A percentile compares a stretch with the other conserved stretches of the same genome.
These are phyloP conservation scores for Polychytrium aggregatum DNA, from an alignment of 192 early-diverging fungal genomes.

Conservation along the genomic window DNA sequence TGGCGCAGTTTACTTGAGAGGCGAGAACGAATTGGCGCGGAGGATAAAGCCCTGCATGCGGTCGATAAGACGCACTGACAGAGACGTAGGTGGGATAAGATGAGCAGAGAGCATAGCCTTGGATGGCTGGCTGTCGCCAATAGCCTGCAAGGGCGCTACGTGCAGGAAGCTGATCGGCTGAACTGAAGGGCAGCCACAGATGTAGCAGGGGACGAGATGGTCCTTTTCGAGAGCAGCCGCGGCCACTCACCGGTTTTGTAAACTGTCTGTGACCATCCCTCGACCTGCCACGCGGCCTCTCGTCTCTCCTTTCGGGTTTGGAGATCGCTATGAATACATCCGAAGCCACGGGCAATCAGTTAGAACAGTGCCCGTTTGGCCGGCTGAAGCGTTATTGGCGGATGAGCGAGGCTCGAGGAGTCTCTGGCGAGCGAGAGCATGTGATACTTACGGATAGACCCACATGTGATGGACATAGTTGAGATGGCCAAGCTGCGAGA, in stretches of 20 bases:
- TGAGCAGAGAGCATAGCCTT: no score
- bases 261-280: constrained; percentile 89
- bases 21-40: constrained; percentile 63
- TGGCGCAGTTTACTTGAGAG: constrained; percentile 64
- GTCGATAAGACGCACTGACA: constrained; percentile 62
- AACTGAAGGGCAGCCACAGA: no score
- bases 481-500: constrained; percentile 77
- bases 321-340: constrained; percentile 44
- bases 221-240: neutral
- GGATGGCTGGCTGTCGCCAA: no score
- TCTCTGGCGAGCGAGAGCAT: neutral
- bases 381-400: neutral
- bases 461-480: constrained; percentile 90
- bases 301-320: constrained; percentile 80
- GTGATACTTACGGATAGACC: constrained; percentile 62
- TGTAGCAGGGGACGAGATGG: no score
- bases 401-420: neutral
- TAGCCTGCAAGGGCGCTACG: no score
- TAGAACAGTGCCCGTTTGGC: neutral
- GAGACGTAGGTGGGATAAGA: neutral
- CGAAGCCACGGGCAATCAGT: neutral
- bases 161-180: no score
- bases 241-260: constrained; percentile 60
- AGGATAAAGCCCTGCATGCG: constrained; percentile 74
- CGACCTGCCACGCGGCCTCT: constrained; percentile 85